A percentile compares a stretch with the other conserved stretches of the same genome.
These are phyloP conservation scores for Magnaporthiopsis poae DNA, from an alignment of 2,329 filamentous ascomycete species.

Conservation along the genomic window DNA sequence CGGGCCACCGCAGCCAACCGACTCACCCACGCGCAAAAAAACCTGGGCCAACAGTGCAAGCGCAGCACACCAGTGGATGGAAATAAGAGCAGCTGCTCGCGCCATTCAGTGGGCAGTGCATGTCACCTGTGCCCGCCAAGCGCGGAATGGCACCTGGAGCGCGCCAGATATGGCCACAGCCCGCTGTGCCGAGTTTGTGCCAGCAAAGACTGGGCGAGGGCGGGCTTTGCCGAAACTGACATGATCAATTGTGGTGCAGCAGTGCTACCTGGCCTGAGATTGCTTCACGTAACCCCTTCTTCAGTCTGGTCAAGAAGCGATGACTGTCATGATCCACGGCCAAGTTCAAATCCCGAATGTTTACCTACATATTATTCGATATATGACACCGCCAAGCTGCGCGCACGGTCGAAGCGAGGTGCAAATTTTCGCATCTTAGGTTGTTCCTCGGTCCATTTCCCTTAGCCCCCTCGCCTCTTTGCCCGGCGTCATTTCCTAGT, in stretches of 20 bases:
- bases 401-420: not conserved
- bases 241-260: not conserved
- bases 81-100: not conserved
- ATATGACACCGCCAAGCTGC: not conserved
- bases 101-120: not conserved
- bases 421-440: not conserved
- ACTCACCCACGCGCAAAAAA: not conserved
- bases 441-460: not conserved
- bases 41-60: no score
- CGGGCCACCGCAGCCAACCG: not conserved
- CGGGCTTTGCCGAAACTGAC: not conserved
- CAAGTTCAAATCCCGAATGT: not conserved
- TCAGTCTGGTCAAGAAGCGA: not conserved
- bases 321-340: not conserved
- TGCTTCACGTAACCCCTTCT: not conserved
- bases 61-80: no score
- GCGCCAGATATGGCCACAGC: not conserved
- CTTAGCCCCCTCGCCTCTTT: not conserved
- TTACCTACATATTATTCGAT: not conserved
- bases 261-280: not conserved
- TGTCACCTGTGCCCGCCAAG: not conserved
- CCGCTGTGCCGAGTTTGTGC: no score
- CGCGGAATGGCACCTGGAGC: not conserved
- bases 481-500: not conserved
- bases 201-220: not conserved